Evolutionary conservation across 148 eudicot species (phyloP), one percentile per base, ranked within the genome.

Genomic region (Mesembryanthemum crystallinum): DNA sequence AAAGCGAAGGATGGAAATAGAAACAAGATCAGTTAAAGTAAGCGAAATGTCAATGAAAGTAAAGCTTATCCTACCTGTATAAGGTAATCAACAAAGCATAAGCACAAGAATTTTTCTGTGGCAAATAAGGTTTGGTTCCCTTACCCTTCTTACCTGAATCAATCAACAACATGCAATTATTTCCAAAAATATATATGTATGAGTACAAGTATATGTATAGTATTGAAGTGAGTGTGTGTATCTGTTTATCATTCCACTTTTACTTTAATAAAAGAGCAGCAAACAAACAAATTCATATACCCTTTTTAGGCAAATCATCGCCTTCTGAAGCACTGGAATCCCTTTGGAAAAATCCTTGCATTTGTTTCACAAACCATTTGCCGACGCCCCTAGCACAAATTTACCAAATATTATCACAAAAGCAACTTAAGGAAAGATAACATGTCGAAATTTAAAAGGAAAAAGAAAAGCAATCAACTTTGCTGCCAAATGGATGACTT

Each of bases 31-130:
- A 25, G 9, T 71, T 17, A 12, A 14, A 25, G 75, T 23, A 57
- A 24, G 18, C 9, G 1, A 47, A 62, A 71, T 6, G 24, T 67
- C 24, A 60, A 72, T 12, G 18, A 3, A 14, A 37, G 25, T 20
- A 52, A 67, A 58, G 5, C 33, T 20, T 42, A 24, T 4, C 35
- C 21, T 85, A 95, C 98, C 96, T 90, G 78, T 90, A 85, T 58
- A 95, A 89, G 67, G 97, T 78, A 71, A 95, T 78, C 77, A 95
- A 75, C 62, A 95, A 78, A 12, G 98, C 96, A 85, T 92, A 95
- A 49, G 98, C 92, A 49, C 80, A 94, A 21, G 98, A 95, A 82
- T 95, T 88, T 81, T 88, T 95, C 78, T 92, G 93, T 8, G 98
- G 98, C 73, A 90, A 64, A 80, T 95, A 95, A 8, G 81, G 84